Evolutionary conservation across 179 eudicot genomes (phyloP).

Genomic region (Silene noctiflora): DNA sequence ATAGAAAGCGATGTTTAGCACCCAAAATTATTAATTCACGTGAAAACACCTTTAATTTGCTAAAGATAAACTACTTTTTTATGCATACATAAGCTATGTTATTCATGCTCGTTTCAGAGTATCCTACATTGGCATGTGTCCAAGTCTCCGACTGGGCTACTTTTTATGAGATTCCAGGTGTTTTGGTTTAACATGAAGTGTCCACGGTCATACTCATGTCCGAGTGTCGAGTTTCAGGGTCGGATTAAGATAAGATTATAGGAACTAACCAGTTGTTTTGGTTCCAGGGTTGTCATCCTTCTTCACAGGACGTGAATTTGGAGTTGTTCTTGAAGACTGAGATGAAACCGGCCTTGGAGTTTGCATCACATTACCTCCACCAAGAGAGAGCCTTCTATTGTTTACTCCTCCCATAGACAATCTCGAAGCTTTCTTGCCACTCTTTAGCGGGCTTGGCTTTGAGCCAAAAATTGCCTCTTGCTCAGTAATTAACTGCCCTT

Average conservation of each 20-base stretch:
- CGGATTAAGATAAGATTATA: neutral
- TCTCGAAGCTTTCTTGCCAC: constrained; percentile 60
- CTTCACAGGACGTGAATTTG: constrained; percentile 51
- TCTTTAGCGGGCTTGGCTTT: constrained; percentile 90
- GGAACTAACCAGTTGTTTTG: constrained; percentile 51
- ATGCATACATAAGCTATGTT: neutral
- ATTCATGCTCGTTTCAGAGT: neutral
- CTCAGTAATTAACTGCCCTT: constrained; percentile 90
- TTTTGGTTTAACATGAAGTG: neutral
- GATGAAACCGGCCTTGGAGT: constrained; percentile 52
- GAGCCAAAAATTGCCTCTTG: constrained; percentile 94
- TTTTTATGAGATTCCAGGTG: neutral
- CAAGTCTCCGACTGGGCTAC: neutral
- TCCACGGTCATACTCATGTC: neutral
- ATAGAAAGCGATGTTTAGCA: constrained; percentile 9
- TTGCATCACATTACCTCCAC: constrained; percentile 70
- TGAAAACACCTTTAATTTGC: neutral
- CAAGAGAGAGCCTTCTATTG: constrained; percentile 60
- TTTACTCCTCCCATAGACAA: constrained; percentile 55
- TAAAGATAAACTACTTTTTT: neutral
- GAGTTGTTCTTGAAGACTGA: constrained; percentile 52
- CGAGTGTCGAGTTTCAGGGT: neutral
- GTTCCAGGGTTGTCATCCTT: constrained; percentile 54
- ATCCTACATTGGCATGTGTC: neutral
- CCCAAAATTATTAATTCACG: neutral